Evolutionary conservation across 805 yeast genomes (phyloP).

Genomic region (Barnettozyma vustinii): DNA sequence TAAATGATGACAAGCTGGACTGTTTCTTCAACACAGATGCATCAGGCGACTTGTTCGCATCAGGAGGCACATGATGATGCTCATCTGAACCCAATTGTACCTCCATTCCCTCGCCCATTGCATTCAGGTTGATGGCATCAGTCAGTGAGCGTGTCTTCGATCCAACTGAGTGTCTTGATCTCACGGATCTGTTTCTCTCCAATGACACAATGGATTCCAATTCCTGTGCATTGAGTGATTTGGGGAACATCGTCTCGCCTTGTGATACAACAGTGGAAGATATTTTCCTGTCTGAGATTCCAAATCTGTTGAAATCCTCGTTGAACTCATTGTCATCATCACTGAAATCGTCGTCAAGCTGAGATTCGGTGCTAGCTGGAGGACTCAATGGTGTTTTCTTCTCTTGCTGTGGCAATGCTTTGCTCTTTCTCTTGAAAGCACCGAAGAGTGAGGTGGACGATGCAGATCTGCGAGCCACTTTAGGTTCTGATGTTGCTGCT

Average conservation of each 20-base stretch:
- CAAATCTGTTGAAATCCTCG: conserved; percentile 24
- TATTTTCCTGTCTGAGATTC: background rate
- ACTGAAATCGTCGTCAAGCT: background rate
- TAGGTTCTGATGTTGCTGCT: conserved; percentile 4
- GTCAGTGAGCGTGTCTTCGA: conserved; percentile 20
- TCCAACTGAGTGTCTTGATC: conserved; percentile 40
- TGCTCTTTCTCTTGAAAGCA: conserved; percentile 20
- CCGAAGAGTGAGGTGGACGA: conserved; percentile 23
- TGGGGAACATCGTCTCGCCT: conserved; percentile 69
- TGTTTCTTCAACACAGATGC: conserved; percentile 30
- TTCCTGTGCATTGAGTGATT: conserved; percentile 57
- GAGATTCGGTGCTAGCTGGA: background rate
- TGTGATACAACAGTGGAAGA: conserved; percentile 16
- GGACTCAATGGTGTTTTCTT: background rate
- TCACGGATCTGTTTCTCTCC: conserved; percentile 62
- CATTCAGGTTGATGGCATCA: conserved; percentile 33
- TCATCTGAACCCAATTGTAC: conserved; percentile 27
- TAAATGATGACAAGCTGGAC: conserved; percentile 15
- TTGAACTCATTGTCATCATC: conserved; percentile 6
- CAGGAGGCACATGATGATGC: conserved; percentile 21
- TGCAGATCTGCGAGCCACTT: conserved; percentile 20
- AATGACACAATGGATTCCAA: conserved; percentile 65
- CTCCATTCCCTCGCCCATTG: conserved; percentile 44
- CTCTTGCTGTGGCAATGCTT: background rate
- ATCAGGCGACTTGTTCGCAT: conserved; percentile 32